A percentile compares a stretch with the other conserved stretches of the same genome.
Conservation (phyloP, 805 yeast genomes). For the Saitoella complicata region DNA sequence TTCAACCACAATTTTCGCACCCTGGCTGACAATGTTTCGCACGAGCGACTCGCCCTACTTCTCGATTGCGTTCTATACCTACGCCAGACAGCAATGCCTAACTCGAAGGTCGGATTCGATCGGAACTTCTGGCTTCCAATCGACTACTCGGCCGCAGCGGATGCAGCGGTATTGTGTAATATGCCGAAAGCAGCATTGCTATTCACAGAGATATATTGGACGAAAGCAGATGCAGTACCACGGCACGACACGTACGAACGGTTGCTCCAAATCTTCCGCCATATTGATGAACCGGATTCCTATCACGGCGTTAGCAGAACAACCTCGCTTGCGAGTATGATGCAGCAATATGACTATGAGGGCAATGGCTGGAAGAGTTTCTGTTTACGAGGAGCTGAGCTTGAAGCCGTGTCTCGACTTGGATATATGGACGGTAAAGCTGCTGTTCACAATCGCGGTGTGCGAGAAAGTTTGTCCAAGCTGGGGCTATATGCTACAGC, state of each 20-base stretch:
- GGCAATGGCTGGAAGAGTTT: conserved; percentile 25
- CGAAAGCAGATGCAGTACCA: conserved; percentile 9
- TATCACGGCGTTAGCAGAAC: conserved; percentile 47
- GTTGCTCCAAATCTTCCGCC: conserved; percentile 28
- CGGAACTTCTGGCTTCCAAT: conserved; percentile 8
- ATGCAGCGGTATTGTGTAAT: conserved; percentile 15
- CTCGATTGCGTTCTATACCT: neutral
- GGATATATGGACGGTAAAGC: conserved; percentile 5
- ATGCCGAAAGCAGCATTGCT: conserved; percentile 20
- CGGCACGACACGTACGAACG: neutral
- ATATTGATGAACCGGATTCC: conserved; percentile 47
- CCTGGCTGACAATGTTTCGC: neutral
- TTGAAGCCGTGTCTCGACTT: conserved; percentile 29
- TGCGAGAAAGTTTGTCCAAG: conserved; percentile 19
- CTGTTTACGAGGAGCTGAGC: conserved; percentile 38
- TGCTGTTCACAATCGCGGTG: neutral
- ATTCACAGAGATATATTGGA: conserved; percentile 20
- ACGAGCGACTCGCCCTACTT: neutral
- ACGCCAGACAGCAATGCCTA: neutral
- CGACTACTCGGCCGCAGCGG: conserved; percentile 10
- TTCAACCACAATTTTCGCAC: neutral
- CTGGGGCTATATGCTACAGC: conserved; percentile 40
- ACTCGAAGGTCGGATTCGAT: neutral
- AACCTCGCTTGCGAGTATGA: conserved; percentile 37
- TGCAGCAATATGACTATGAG: conserved; percentile 18